phyloP scores from a whole-genome alignment of 176 grass and related monocot species.

The Tillandsia fasciculata region DNA sequence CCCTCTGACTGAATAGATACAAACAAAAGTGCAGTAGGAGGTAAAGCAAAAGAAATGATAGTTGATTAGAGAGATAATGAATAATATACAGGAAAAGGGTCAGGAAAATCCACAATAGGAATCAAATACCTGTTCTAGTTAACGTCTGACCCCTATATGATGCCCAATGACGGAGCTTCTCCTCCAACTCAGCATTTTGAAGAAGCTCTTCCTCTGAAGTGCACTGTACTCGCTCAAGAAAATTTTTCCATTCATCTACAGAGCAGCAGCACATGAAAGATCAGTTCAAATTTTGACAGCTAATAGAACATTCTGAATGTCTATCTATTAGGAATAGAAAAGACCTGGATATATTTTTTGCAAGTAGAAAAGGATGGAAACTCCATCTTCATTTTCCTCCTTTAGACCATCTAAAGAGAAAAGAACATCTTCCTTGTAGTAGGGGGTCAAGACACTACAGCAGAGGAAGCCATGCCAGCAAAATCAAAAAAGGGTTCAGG shows the following conservation, averaged over 20 bases:
- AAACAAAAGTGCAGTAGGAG: background rate
- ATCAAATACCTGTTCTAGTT: slow-evolving; percentile 71
- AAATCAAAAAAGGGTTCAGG: slow-evolving; percentile 5
- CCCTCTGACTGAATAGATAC: slow-evolving; percentile 52
- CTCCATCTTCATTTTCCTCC: slow-evolving; percentile 80
- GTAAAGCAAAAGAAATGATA: background rate
- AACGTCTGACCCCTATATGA: slow-evolving; percentile 96
- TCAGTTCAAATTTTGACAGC: background rate
- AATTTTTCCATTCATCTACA: slow-evolving; percentile 96
- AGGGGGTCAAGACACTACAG: slow-evolving; percentile 92
- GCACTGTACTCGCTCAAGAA: slow-evolving; percentile 60
- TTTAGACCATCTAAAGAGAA: slow-evolving; percentile 65
- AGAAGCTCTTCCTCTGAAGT: slow-evolving; percentile 68
- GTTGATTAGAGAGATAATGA: too few species aligned
- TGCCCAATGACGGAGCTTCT: slow-evolving; percentile 84
- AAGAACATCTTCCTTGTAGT: slow-evolving; percentile 86
- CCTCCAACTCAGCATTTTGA: slow-evolving; percentile 44
- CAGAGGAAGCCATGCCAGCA: slow-evolving; percentile 16
- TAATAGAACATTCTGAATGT: background rate
- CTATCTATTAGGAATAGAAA: background rate
- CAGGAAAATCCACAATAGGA: background rate
- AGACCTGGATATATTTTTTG: slow-evolving; percentile 98
- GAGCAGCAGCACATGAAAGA: slow-evolving; percentile 6
- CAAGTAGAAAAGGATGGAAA: slow-evolving; percentile 96
- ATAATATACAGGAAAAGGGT: background rate